Evolutionary conservation across 371 early-diverging fungal species (phyloP), one percentile per base, ranked within the genome.

Genomic region (Apophysomyces ossiformis): DNA sequence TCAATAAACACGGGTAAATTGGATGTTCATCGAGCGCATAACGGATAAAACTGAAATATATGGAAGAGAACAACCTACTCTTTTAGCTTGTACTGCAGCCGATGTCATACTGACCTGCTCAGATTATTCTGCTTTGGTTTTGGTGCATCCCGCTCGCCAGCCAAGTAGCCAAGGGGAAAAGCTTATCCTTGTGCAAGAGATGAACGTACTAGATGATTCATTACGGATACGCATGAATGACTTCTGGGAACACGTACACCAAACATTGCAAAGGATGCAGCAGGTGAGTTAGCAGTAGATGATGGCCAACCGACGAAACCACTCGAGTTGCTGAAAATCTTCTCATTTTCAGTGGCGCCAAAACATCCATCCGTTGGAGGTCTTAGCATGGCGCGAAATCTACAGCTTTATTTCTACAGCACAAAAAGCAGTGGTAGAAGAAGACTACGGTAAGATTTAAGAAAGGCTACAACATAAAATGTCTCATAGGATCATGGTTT

Each of bases 61-160:
- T n/a, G 61, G 7, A 13, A 61, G 61, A 9, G 44, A 61, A 9
- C 38, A 61, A 44, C 61, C 61, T 41, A 61, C 61, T 26, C 16
- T 61, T 35, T 43, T 61, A 41, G 61, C 61, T 7, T 61, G 61
- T 5, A 44, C 61, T 43, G 61, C 61, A 16, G n/a, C 44, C 16
- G 61, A 61, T 1, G 61, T 44, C 21, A 21, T 18, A 39, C 26
- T 37, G 18, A n/a, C 39, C 7, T 32, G 43, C 43, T 26, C 37
- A 4, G 39, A 44, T 16, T 18, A 38, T 16, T 13, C 39, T 16
- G 32, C 41, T 5, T 32, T 44, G 5, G 43, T 26, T 32, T 16
- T 26, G 41, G n/a, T 26, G 16, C 32, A 60, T 60, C 39, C 15
- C 39, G 43, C 15, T n/a, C 7, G 43, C 5, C 7, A 60, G 5